Base-by-base conservation (phyloP, 192 early-diverging fungal genomes). In the Backusella luteola region DNA sequence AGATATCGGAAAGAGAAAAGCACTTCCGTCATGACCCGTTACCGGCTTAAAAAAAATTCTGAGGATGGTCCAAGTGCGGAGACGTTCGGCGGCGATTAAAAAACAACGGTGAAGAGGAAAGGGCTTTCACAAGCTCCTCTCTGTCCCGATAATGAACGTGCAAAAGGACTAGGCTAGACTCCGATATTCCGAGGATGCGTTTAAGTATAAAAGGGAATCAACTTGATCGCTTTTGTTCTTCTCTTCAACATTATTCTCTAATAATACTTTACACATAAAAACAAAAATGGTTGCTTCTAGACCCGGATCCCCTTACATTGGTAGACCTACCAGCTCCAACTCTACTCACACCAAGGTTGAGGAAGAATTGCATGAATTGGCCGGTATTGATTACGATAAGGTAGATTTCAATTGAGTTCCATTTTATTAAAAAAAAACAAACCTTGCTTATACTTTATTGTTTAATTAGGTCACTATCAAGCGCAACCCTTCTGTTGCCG, bases 351-450 rank as follows among this genome's bases (percentile, higher is more conserved):
- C 80, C 34, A 79, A 73, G 66, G 76, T 91, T 71, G 89, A 91
- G 79, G 86, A 91, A 82, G 83, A 85, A 3, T 86, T 91, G 35
- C 87, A 90, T 82, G 83, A 80, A 53, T 85, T 88, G 73, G 92
- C 91, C 69, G 88, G 88, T 84, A 90, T 94, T 70, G 93, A 94
- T 83, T 93, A 87, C 83, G 86, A 85, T 79, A 75, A 75, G 73
- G 73, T 74, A 74, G 34, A 68, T 11, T 32, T 32, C 49, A 52
- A 3, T 52, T 52, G 49, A 52, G 7, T 6, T 6, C 6, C 19
- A 23, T 21, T 23, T n/a, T 39, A 38, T 38, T n/a, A n/a, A 36
- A 7, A 36, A 39, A 39, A 38, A 38, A 12, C 9, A 11, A 39
- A 39, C 38, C 38, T 56, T 56, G 32, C 32, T 56, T n/a, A 56